Evolutionary conservation across 2,329 filamentous ascomycete species (phyloP), one percentile per base, ranked within the genome.

Genomic region (Alternaria hordeiaustralica): DNA sequence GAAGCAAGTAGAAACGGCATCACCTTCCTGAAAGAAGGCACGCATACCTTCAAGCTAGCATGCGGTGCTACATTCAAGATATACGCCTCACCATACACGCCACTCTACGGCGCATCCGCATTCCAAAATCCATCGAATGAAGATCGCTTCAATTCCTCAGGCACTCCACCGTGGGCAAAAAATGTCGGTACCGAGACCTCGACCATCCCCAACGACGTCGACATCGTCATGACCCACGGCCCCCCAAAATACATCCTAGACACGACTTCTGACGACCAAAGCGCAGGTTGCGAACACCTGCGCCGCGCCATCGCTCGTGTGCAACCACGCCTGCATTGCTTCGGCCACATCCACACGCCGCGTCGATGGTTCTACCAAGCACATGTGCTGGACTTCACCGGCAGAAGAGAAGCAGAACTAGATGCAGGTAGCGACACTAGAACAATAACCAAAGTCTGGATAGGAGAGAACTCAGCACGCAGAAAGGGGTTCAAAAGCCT

Each of bases 161-260:
- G 66, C 4, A 41, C 71, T 4, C 66, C 68, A 11, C n/a, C 46
- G 23, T 75, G 71, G 64, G 70, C 70, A 3, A 55, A 60, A 15
- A 74, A 72, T 26, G 62, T 67, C 18, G 60, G 60, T 41, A 76
- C 58, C 36, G 54, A 64, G 45, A 60, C 33, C 3, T 71, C 60
- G 5, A 70, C 73, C 58, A 79, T 72, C 18, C 79, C 81, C 0
- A 69, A 69, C 1, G 54, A 63, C 13, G 75, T 87, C n/a, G 87
- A 89, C 70, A 82, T 90, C 15, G 78, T 88, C 59, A 81, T 89
- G 67, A 89, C 87, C 0, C 88, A 90, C 72, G 87, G 87, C 1
- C 88, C 87, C 3, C 86, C 88, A 0, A 74, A 78, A 15, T 82
- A 80, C 1, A 75, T 85, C 4, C 75, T 88, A 2, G 88, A 90